Evolutionary conservation across 225 moss, liverwort and hornwort species (phyloP), one percentile per base, ranked within the genome.

Genomic region (Antitrichia curtipendula): DNA sequence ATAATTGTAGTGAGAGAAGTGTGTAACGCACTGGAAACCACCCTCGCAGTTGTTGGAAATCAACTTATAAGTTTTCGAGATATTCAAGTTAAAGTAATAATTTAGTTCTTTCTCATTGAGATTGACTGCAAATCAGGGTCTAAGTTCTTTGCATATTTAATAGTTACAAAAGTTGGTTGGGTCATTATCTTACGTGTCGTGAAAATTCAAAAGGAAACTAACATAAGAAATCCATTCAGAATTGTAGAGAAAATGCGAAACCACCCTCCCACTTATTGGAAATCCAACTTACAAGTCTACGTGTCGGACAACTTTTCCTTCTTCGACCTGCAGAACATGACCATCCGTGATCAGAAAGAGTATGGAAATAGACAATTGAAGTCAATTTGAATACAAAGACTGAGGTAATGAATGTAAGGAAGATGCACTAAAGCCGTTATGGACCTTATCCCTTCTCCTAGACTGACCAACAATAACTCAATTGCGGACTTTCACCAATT

Each of bases 231-330:
- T 8, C 11, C 28, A n/a, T 31, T 56, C 23, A 21, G 34, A 57
- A 47, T 40, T 31, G 53, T 40, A 52, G 45, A 75, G 20, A 80
- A 69, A 50, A 60, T 45, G 61, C 43, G 40, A 16, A 74, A 70
- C 45, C 36, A 29, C 31, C 12, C 53, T 82, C 64, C 20, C 20
- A 65, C 12, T 34, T 28, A 47, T 22, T 43, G 74, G 8, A 83
- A 40, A 32, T 79, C 45, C 29, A 38, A 91, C 98, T 95, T 94
- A 98, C 98, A 97, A 83, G 82, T 98, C 98, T 85, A 95, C 94
- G 72, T 98, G 98, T 20, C 92, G 89, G n/a, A 89, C 91, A n/a
- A 98, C 91, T 90, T 97, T 97, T 63, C 97, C 97, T 84, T 85
- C 95, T 88, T 95, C 94, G 43, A 98, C 86, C 98, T 98, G 94